phyloP scores from a whole-genome alignment of 2,329 filamentous ascomycete species.

The Acrocalymma vagum region DNA sequence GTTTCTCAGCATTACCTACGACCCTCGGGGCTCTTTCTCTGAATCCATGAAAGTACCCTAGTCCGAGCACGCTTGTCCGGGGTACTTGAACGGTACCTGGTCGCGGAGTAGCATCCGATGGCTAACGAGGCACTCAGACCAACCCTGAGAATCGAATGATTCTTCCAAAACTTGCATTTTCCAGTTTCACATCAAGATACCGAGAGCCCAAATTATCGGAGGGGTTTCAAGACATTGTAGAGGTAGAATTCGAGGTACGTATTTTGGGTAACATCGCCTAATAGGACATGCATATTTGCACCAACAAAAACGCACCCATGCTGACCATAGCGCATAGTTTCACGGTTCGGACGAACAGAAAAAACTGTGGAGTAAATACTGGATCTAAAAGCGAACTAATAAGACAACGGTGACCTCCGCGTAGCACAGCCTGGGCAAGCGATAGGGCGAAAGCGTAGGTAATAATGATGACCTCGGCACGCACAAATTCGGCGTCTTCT shows the following conservation, averaged over 20 bases:
- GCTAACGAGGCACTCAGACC: slow-evolving; percentile 57
- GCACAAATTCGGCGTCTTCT: no score
- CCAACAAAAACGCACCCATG: no score
- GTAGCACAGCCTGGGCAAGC: no score
- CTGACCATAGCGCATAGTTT: slow-evolving; percentile 59
- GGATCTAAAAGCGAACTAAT: no score
- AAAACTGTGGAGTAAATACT: slow-evolving; percentile 78
- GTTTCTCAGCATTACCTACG: slow-evolving; percentile 28
- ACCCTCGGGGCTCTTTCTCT: slow-evolving; percentile 11
- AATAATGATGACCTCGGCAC: no score
- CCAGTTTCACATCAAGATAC: slow-evolving; percentile 76
- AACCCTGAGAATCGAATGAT: slow-evolving; percentile 83
- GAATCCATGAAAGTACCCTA: slow-evolving; percentile 9
- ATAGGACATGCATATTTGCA: no score
- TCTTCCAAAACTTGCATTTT: slow-evolving; percentile 83
- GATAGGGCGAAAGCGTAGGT: no score
- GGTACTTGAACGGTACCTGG: slow-evolving; percentile 8
- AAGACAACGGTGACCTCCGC: no score
- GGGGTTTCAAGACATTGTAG: slow-evolving; percentile 82
- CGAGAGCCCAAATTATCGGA: slow-evolving; percentile 76
- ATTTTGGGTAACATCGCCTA: slow-evolving; percentile 2
- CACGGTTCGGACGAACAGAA: slow-evolving; percentile 74
- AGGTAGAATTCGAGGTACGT: slow-evolving; percentile 74
- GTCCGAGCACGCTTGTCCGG: slow-evolving; percentile 11
- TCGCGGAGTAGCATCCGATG: slow-evolving; percentile 14